Evolutionary conservation across 208 protist genomes (phyloP).

Genomic region (Naegleria gruberi): DNA sequence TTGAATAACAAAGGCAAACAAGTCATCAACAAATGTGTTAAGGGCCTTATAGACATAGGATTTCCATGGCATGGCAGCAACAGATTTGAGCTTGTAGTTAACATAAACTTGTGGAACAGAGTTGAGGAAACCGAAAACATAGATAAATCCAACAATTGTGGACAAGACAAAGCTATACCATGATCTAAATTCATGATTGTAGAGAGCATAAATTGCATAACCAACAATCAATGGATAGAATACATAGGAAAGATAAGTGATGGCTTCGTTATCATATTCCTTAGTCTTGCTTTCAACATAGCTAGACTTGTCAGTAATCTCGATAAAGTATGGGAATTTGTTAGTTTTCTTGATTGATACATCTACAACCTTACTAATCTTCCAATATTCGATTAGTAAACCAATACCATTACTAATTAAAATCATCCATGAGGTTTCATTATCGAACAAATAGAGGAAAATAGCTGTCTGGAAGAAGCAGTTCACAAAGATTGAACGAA

Average conservation of each 20-base stretch:
- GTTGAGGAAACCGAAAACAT: conserved; percentile 91
- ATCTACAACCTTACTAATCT: conserved; percentile 74
- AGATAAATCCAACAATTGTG: conserved; percentile 62
- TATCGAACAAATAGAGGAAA: conserved; percentile 94
- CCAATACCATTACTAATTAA: conserved; percentile 68
- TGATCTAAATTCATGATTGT: conserved; percentile 82
- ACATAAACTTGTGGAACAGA: conserved; percentile 98
- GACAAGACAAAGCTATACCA: conserved; percentile 47
- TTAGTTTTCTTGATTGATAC: conserved; percentile 14
- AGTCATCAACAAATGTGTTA: conserved; percentile 98
- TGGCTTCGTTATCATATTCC: conserved; percentile 76
- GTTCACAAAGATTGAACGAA: conserved; percentile 85
- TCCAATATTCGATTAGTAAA: conserved; percentile 88
- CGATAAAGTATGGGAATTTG: conserved; percentile 5
- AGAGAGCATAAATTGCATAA: conserved; percentile 86
- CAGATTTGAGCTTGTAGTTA: conserved; percentile 97
- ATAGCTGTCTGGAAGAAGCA: conserved; percentile 84
- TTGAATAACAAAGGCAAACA: conserved; percentile 97
- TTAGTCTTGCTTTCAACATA: conserved; percentile 59
- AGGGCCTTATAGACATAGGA: conserved; percentile 94
- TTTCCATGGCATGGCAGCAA: conserved; percentile 93
- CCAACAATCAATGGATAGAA: conserved; percentile 77
- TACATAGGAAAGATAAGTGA: conserved; percentile 80
- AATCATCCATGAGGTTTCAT: conserved; percentile 84
- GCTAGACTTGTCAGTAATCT: not conserved